These are phyloP conservation scores for Luzula sylvatica DNA, from an alignment of 176 grass and related monocot genomes.

Conservation along the genomic window DNA sequence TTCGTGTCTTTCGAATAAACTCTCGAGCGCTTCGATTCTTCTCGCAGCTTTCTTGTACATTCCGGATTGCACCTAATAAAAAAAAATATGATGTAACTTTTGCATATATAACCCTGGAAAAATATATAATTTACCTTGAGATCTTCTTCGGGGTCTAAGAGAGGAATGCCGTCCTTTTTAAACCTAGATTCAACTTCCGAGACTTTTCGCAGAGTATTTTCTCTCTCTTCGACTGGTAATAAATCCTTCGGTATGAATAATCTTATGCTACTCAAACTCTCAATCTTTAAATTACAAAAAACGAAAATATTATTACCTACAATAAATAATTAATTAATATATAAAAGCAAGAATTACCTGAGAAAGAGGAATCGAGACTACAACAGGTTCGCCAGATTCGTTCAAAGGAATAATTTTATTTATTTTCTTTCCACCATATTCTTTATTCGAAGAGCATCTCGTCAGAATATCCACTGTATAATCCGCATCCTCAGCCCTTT, in stretches of 20 bases:
- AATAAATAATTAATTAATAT: background rate
- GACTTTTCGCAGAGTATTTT: slow-evolving; percentile 75
- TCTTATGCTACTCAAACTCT: slow-evolving; percentile 68
- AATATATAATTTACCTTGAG: slow-evolving; percentile 49
- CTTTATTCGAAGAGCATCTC: slow-evolving; percentile 69
- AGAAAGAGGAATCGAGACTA: slow-evolving; percentile 73
- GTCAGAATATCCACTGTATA: slow-evolving; percentile 80
- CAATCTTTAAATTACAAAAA: slow-evolving; percentile 37
- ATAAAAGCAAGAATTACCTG: slow-evolving; percentile 34
- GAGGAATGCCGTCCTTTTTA: slow-evolving; percentile 81
- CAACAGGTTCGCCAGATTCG: slow-evolving; percentile 63
- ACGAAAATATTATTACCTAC: background rate
- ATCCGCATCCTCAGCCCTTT: slow-evolving; percentile 61
- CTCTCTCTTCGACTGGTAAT: slow-evolving; percentile 66
- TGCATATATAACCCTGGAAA: background rate
- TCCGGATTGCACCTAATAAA: slow-evolving; percentile 61
- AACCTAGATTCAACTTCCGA: slow-evolving; percentile 73
- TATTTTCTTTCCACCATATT: slow-evolving; percentile 44
- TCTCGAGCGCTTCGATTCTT: slow-evolving; percentile 88
- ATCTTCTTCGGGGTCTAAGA: slow-evolving; percentile 96
- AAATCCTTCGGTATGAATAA: slow-evolving; percentile 89
- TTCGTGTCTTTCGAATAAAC: slow-evolving; percentile 79
- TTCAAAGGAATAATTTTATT: slow-evolving; percentile 59
- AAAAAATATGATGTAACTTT: background rate
- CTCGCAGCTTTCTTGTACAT: slow-evolving; percentile 54